Conservation (phyloP, 2,329 filamentous ascomycete genomes). For the Teratosphaeria destructans region DNA sequence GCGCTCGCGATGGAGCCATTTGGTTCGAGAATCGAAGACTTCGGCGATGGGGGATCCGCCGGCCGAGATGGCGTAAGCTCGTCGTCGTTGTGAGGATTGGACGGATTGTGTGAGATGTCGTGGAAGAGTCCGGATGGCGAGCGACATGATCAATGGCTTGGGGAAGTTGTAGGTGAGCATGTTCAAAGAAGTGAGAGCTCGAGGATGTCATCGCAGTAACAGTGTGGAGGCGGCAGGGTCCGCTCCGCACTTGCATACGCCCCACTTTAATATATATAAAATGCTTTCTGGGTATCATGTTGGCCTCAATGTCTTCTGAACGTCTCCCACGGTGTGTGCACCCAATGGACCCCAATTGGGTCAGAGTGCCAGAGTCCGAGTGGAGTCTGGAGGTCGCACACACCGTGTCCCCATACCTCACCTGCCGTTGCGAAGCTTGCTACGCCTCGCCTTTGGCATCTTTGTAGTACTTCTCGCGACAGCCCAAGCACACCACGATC, state of each 20-base stretch:
- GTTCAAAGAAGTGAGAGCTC: not conserved
- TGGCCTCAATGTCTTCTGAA: not conserved
- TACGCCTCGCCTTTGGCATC: not conserved
- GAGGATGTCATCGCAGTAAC: not conserved
- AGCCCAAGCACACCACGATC: constrained; percentile 9
- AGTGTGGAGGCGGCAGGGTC: not conserved
- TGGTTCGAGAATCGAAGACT: constrained; percentile 80
- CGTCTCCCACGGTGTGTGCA: not conserved
- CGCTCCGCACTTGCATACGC: not conserved
- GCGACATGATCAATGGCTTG: not conserved
- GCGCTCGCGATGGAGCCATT: constrained; percentile 86
- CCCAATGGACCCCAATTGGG: not conserved
- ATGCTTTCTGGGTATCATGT: not conserved
- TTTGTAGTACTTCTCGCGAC: constrained; percentile 3
- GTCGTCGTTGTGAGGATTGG: not conserved
- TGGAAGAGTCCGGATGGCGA: not conserved
- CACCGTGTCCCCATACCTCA: not conserved
- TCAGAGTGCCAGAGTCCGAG: no score
- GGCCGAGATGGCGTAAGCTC: constrained; percentile 62
- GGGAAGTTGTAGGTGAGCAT: not conserved
- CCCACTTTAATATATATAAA: not conserved
- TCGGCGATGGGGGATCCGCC: constrained; percentile 69
- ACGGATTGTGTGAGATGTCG: not conserved
- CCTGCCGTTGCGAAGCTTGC: not conserved
- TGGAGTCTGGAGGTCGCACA: no score